Percentiles rank a stretch among this genome's conserved stretches.
Evolutionary conservation across 164 flowering plant genomes (phyloP).

Genomic region (Chimonanthus praecox): DNA sequence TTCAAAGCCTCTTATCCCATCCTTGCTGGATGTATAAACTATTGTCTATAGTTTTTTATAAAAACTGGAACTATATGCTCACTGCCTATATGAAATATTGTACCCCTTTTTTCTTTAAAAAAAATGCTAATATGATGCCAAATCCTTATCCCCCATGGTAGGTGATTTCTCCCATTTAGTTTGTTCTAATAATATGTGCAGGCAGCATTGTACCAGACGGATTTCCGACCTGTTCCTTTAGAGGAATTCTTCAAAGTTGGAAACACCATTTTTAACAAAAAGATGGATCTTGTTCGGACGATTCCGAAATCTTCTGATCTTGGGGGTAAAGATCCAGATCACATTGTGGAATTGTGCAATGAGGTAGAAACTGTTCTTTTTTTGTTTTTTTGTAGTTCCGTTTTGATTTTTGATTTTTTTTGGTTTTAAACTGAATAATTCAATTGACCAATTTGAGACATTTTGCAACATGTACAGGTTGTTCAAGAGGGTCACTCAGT

Average conservation of each 20-base stretch:
- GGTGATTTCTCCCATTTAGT: neutral
- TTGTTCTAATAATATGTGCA: constrained; percentile 17
- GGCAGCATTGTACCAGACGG: constrained; percentile 92
- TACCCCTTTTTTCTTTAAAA: no score
- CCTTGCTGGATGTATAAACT: no score
- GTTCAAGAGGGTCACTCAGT: constrained; percentile 97
- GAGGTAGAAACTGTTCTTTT: constrained; percentile 46
- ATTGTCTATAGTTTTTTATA: no score
- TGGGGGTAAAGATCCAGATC: constrained; percentile 98
- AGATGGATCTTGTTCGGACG: constrained; percentile 67
- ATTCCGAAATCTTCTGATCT: constrained; percentile 60
- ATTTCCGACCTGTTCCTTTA: constrained; percentile 92
- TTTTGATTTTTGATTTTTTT: neutral
- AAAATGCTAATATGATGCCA: no score
- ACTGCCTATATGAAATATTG: no score
- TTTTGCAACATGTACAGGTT: constrained; percentile 37
- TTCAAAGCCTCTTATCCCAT: no score
- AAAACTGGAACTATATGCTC: no score
- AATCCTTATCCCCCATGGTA: neutral
- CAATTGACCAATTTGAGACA: neutral
- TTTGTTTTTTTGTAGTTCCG: neutral
- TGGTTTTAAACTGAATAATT: neutral
- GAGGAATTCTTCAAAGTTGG: constrained; percentile 93
- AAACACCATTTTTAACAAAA: constrained; percentile 60
- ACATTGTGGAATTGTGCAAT: constrained; percentile 83